phyloP scores from a whole-genome alignment of 345 rosid species.

The Schrenkiella parvula region DNA sequence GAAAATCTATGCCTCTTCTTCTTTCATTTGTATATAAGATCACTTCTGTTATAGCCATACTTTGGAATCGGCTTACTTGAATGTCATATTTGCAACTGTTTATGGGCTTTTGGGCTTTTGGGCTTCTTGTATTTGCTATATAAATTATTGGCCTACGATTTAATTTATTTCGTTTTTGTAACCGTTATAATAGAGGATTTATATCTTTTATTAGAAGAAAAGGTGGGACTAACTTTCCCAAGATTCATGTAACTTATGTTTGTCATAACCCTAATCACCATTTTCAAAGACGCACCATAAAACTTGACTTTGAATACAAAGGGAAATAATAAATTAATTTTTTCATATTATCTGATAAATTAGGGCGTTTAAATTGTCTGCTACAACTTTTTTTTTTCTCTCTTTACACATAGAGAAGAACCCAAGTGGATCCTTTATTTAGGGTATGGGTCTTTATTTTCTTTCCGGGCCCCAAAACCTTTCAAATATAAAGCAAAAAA shows the following conservation, averaged over 20 bases:
- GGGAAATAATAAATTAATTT: too few species aligned
- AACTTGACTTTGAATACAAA: neutral
- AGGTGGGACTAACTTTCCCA: neutral
- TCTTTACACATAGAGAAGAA: neutral
- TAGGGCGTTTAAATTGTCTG: neutral
- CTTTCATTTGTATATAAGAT: neutral
- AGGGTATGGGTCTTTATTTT: constrained; percentile 16
- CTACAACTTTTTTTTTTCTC: neutral
- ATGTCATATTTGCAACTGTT: neutral
- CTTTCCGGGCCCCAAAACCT: neutral
- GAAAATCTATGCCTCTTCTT: neutral
- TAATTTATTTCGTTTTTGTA: neutral
- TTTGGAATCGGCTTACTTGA: neutral
- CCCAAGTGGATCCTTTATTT: constrained; percentile 16
- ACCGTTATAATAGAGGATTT: too few species aligned
- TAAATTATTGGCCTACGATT: neutral
- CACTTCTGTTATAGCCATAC: neutral
- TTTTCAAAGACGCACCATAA: too few species aligned
- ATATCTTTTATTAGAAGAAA: neutral
- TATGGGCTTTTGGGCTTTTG: too few species aligned
- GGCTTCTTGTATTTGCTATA: too few species aligned
- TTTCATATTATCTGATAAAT: neutral
- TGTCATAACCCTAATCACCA: too few species aligned
- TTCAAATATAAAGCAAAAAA: neutral
- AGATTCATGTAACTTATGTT: neutral